phyloP scores from a whole-genome alignment of 352 stramenopile species.

The Pythium biforme region DNA sequence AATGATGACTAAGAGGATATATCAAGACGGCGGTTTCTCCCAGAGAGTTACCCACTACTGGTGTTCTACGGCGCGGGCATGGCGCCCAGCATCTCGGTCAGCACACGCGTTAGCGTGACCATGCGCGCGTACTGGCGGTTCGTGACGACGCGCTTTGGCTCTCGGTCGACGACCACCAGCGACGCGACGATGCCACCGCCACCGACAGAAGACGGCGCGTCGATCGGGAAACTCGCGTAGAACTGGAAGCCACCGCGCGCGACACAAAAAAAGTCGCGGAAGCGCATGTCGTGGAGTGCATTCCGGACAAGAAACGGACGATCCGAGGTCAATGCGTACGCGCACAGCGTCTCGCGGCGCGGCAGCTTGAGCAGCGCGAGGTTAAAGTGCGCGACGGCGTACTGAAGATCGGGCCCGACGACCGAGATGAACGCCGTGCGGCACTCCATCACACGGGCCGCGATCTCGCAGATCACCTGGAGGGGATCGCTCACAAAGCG shows the following conservation, averaged over 20 bases:
- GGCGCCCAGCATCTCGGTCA: constrained; percentile 28
- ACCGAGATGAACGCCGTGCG: constrained; percentile 31
- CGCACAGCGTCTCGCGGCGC: constrained; percentile 33
- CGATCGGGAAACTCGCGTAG: constrained; percentile 38
- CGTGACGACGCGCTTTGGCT: constrained; percentile 32
- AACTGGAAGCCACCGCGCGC: constrained; percentile 32
- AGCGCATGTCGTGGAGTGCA: constrained; percentile 34
- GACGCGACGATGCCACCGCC: constrained; percentile 32
- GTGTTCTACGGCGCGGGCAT: constrained; percentile 1
- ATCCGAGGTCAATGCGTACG: constrained; percentile 35
- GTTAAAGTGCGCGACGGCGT: constrained; percentile 33
- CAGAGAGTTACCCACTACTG: no score
- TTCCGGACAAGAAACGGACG: constrained; percentile 36
- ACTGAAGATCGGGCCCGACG: constrained; percentile 31
- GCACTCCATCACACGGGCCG: constrained; percentile 36
- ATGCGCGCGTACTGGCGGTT: constrained; percentile 37
- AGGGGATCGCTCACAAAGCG: constrained; percentile 24
- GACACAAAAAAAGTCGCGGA: constrained; percentile 39
- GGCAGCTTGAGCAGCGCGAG: constrained; percentile 32
- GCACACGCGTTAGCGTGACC: constrained; percentile 26
- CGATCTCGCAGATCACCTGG: constrained; percentile 33
- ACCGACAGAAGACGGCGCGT: constrained; percentile 27
- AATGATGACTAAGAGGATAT: no score
- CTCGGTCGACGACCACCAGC: constrained; percentile 36
- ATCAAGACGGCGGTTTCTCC: no score